A percentile compares a stretch with the other conserved stretches of the same genome.
These are phyloP conservation scores for Bretziella fagacearum DNA, from an alignment of 2,329 filamentous ascomycete species.

Conservation along the genomic window DNA sequence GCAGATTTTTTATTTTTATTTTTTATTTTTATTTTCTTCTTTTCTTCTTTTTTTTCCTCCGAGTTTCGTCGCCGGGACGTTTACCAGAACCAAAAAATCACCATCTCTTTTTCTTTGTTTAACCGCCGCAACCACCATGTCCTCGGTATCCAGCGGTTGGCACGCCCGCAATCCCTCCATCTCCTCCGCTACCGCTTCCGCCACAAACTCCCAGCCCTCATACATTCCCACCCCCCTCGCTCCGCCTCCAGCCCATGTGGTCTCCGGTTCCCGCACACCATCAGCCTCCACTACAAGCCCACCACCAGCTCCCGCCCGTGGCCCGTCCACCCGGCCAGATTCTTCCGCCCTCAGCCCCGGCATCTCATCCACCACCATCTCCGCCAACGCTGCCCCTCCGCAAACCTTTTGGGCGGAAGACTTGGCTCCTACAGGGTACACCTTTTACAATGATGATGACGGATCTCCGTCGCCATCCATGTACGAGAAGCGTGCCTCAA, in stretches of 20 bases:
- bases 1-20: neutral
- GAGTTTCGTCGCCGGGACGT: too few relatives aligned
- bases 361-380: conserved; percentile 4
- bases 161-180: neutral
- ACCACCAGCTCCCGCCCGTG: conserved; percentile 12
- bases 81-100: neutral
- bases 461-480: too few relatives aligned
- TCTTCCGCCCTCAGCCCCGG: conserved; percentile 27
- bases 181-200: conserved; percentile 1
- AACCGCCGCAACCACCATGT: neutral
- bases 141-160: neutral
- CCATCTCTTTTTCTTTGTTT: neutral
- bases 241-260: neutral
- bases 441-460: too few relatives aligned
- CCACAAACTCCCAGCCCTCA: neutral
- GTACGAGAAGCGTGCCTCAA: too few relatives aligned
- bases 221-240: conserved; percentile 1
- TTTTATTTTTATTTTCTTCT: neutral
- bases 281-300: conserved; percentile 10
- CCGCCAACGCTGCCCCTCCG: neutral
- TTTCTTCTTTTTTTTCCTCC: neutral
- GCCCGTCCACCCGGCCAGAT: conserved; percentile 17
- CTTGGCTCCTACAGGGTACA: conserved; percentile 25
- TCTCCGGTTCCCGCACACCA: conserved; percentile 7
- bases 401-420: neutral